Conservation (phyloP, 1,139 yeast species). For the Suhomyces atakaporum region DNA sequence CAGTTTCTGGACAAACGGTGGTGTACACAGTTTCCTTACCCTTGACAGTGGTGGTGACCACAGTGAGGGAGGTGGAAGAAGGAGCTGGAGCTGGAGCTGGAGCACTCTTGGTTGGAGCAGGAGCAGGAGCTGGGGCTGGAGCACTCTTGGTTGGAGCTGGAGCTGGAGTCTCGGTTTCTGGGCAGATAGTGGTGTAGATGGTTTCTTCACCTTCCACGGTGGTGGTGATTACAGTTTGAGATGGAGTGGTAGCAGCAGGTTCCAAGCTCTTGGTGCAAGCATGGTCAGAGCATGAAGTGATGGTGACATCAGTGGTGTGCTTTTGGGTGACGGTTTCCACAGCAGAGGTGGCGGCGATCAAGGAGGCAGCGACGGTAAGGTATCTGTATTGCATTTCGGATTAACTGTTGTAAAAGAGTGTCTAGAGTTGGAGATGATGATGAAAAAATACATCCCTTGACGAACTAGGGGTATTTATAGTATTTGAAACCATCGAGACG, state of each 20-base stretch:
- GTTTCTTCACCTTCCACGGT: slow-evolving; percentile 47
- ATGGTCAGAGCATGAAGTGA: slow-evolving; percentile 45
- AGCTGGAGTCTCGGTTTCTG: slow-evolving; percentile 26
- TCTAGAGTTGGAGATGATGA: slow-evolving; percentile 14
- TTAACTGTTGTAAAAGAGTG: slow-evolving; percentile 13
- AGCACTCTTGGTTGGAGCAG: slow-evolving; percentile 16
- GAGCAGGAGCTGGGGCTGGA: slow-evolving; percentile 15
- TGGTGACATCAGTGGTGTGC: slow-evolving; percentile 40
- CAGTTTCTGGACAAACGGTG: slow-evolving; percentile 48
- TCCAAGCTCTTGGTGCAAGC: slow-evolving; percentile 27
- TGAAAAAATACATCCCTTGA: not conserved
- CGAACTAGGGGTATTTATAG: slow-evolving; percentile 10
- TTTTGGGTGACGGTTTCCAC: slow-evolving; percentile 35
- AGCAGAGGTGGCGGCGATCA: slow-evolving; percentile 23
- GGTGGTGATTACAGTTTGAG: slow-evolving; percentile 40
- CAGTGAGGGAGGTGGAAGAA: slow-evolving; percentile 22
- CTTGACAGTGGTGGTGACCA: slow-evolving; percentile 45
- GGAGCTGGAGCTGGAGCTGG: slow-evolving; percentile 17
- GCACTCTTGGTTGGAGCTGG: slow-evolving; percentile 17
- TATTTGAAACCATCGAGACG: slow-evolving; percentile 1
- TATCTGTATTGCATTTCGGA: slow-evolving; percentile 34
- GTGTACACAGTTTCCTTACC: slow-evolving; percentile 50
- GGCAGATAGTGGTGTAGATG: slow-evolving; percentile 52
- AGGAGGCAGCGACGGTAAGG: slow-evolving; percentile 35
- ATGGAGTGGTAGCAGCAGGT: slow-evolving; percentile 18